Conservation (phyloP, 495 filamentous ascomycete genomes). For the Lasiosphaeriaceae sp. region DNA sequence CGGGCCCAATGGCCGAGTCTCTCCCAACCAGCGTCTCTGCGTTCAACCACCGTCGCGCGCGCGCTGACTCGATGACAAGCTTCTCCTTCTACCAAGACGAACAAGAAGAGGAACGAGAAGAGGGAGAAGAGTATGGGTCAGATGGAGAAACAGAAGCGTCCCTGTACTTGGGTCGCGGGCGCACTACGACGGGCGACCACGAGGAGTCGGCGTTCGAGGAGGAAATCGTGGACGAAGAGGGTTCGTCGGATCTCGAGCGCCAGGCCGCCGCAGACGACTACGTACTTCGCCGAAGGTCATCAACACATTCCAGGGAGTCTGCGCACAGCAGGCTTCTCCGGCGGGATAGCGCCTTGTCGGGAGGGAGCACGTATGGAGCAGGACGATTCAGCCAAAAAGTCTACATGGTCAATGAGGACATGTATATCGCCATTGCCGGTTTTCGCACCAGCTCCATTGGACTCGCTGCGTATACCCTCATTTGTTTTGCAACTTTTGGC, state of each 20-base stretch:
- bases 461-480: conserved; percentile 58
- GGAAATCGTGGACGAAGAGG: conserved; percentile 33
- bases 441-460: conserved; percentile 74
- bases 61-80: conserved; percentile 80
- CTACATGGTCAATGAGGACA: conserved; percentile 87
- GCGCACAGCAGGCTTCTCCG: conserved; percentile 69
- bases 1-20: conserved; percentile 91
- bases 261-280: conserved; percentile 34
- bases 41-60: conserved; percentile 75
- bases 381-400: conserved; percentile 77
- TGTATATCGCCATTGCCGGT: conserved; percentile 87
- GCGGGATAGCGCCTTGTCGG: conserved; percentile 56
- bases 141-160: background rate
- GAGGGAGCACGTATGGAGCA: conserved; percentile 52
- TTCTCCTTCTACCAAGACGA: conserved; percentile 83
- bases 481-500: conserved; percentile 71
- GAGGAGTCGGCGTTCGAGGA: conserved; percentile 41
- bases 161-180: background rate
- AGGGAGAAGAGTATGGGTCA: conserved; percentile 35
- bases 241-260: conserved; percentile 41
- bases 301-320: conserved; percentile 51
- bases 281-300: conserved; percentile 37
- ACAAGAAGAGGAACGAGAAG: conserved; percentile 38
- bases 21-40: conserved; percentile 85
- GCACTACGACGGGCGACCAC: conserved; percentile 21